phyloP scores from a whole-genome alignment of 2,329 filamentous ascomycete species.

The Aspergillus sp. region DNA sequence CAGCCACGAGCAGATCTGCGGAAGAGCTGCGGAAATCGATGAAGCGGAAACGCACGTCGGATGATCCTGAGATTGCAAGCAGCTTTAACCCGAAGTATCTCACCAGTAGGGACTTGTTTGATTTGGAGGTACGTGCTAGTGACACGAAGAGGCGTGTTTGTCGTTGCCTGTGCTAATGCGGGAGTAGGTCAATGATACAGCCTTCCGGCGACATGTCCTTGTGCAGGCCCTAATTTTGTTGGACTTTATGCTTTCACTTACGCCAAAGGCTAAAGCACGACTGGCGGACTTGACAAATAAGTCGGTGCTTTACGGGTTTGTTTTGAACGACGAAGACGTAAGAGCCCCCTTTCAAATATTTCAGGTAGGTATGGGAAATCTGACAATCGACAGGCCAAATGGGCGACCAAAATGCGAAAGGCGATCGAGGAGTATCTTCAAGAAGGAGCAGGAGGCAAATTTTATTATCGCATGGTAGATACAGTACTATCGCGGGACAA shows the following conservation, averaged over 20 bases:
- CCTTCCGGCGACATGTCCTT: conserved; percentile 86
- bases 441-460: conserved; percentile 71
- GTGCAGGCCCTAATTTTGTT: conserved; percentile 92
- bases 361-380: neutral
- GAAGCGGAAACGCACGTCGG: conserved; percentile 62
- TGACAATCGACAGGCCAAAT: conserved; percentile 56
- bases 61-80: conserved; percentile 56
- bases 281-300: conserved; percentile 69
- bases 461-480: conserved; percentile 94
- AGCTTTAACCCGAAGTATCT: conserved; percentile 96
- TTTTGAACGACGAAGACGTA: conserved; percentile 74
- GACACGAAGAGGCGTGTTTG: neutral
- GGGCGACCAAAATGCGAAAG: conserved; percentile 70
- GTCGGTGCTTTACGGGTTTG: conserved; percentile 76
- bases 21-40: conserved; percentile 57
- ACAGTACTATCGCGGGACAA: conserved; percentile 92
- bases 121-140: conserved; percentile 62
- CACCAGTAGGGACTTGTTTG: conserved; percentile 93
- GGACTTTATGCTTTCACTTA: conserved; percentile 89
- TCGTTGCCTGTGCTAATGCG: conserved; percentile 14
- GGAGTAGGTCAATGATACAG: conserved; percentile 74
- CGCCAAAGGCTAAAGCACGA: conserved; percentile 71
- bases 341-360: conserved; percentile 19
- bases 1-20: conserved; percentile 47
- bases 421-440: conserved; percentile 77